Evolutionary conservation across 345 rosid species (phyloP).

Genomic region (Dovyalis caffra): DNA sequence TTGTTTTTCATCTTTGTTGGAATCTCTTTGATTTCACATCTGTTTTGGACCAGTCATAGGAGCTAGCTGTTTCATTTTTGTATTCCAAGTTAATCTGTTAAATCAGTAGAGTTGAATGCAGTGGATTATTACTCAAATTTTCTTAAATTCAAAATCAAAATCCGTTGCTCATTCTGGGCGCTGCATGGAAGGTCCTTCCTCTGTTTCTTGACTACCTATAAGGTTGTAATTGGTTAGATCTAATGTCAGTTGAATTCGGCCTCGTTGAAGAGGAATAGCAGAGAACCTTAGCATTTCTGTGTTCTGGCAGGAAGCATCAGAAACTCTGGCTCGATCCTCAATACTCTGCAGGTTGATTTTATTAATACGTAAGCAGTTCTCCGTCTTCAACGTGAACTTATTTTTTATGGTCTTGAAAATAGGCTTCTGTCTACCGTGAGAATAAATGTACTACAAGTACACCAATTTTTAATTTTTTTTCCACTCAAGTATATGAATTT

Average conservation of each 20-base stretch:
- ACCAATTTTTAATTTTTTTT: too few relatives aligned
- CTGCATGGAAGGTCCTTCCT: background rate
- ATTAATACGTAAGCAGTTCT: background rate
- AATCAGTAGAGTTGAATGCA: background rate
- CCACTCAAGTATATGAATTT: too few relatives aligned
- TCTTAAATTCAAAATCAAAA: background rate
- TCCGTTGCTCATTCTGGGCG: background rate
- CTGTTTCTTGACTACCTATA: background rate
- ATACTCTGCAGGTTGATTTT: background rate
- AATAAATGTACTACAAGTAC: too few relatives aligned
- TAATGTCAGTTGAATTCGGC: background rate
- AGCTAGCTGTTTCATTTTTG: background rate
- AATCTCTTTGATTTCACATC: background rate
- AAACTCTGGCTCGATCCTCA: background rate
- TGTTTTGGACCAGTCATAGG: background rate
- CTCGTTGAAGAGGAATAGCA: background rate
- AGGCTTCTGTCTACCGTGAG: background rate
- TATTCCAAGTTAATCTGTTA: background rate
- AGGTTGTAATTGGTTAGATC: background rate
- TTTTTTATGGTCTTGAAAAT: background rate
- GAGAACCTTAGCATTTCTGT: background rate
- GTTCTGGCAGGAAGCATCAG: background rate
- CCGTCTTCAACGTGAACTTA: background rate
- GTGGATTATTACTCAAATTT: background rate
- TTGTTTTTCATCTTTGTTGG: background rate